Conservation (phyloP, 2,329 filamentous ascomycete genomes). For the Venturia aucupariae region DNA sequence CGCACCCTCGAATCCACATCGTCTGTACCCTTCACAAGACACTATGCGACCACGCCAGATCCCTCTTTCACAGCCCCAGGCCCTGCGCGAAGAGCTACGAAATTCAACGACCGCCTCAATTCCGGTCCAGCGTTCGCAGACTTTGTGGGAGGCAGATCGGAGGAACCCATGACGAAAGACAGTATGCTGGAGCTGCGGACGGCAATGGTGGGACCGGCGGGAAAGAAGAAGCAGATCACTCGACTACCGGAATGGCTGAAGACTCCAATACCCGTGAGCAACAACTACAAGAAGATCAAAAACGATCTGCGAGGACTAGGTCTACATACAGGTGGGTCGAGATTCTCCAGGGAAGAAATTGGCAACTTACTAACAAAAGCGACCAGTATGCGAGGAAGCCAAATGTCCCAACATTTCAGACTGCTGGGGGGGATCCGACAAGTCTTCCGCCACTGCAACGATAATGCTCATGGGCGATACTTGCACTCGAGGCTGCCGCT, state of each 20-base stretch:
- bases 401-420: constrained; percentile 95
- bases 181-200: constrained; percentile 54
- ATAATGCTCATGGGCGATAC: constrained; percentile 99
- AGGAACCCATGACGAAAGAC: constrained; percentile 33
- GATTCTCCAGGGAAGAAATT: constrained; percentile 2
- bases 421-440: constrained; percentile 89
- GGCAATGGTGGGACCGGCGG: constrained; percentile 50
- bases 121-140: constrained; percentile 55
- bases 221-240: constrained; percentile 56
- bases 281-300: constrained; percentile 92
- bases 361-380: background rate
- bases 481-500: constrained; percentile 90
- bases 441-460: constrained; percentile 85
- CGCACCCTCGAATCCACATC: background rate
- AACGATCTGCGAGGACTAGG: constrained; percentile 81
- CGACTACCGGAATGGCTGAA: constrained; percentile 91
- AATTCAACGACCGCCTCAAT: constrained; percentile 55
- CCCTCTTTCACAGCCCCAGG: background rate
- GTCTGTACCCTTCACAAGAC: background rate
- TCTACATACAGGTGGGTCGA: constrained; percentile 57
- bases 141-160: constrained; percentile 42
- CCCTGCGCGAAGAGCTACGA: constrained; percentile 27
- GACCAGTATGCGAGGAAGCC: constrained; percentile 81
- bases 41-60: constrained; percentile 10
- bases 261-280: constrained; percentile 79